These are phyloP conservation scores for Wickerhamiella lipophila DNA, from an alignment of 805 yeast species.

Conservation along the genomic window DNA sequence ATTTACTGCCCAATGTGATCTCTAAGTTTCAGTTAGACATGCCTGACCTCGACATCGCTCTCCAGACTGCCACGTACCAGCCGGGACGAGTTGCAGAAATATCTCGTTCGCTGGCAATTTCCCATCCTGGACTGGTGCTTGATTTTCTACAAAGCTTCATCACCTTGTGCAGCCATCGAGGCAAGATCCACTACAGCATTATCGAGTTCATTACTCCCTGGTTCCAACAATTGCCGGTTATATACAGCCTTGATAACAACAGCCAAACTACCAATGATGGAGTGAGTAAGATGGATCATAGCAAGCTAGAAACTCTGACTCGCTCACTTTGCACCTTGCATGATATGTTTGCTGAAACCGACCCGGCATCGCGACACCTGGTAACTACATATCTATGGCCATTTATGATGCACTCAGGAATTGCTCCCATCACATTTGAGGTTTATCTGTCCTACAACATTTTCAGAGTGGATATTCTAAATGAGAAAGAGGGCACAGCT, in stretches of 20 bases:
- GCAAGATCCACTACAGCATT: background rate
- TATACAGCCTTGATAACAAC: background rate
- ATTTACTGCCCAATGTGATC: background rate
- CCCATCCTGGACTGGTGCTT: background rate
- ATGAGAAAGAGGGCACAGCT: background rate
- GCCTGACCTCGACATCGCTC: background rate
- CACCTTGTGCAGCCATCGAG: background rate
- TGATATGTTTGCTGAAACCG: background rate
- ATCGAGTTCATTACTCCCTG: conserved; percentile 4
- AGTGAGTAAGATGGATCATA: background rate
- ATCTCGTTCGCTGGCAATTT: background rate
- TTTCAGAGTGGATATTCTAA: background rate
- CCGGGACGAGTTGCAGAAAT: background rate
- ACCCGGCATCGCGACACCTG: background rate
- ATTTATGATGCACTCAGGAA: background rate
- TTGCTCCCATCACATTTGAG: background rate
- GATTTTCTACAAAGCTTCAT: conserved; percentile 4
- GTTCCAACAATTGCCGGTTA: background rate
- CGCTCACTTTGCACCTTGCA: background rate
- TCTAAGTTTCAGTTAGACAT: background rate
- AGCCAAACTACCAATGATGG: background rate
- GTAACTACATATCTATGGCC: background rate
- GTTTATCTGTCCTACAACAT: background rate
- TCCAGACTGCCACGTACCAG: background rate
- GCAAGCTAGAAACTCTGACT: background rate